Conservation (phyloP, 148 eudicot genomes). For the Polygonum aviculare region DNA sequence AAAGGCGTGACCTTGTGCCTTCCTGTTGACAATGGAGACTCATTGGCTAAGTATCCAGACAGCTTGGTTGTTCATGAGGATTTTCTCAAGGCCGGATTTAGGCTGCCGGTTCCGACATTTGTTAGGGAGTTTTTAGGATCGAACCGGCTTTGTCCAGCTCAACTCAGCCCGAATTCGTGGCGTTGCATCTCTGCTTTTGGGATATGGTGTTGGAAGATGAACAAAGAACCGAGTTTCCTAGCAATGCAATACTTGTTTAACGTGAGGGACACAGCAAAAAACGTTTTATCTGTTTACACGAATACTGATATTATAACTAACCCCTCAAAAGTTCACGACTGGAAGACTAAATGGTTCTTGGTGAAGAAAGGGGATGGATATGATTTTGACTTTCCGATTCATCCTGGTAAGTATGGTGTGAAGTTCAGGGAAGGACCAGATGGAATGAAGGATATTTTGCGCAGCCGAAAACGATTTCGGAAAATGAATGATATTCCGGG, state of each 20-base stretch:
- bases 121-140: background rate
- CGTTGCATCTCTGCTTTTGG: background rate
- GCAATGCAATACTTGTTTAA: background rate
- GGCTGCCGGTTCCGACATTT: background rate
- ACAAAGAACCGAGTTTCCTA: background rate
- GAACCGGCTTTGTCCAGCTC: background rate
- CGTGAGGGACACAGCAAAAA: background rate
- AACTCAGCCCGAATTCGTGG: background rate
- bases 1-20: background rate
- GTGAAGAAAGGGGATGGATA: background rate
- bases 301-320: background rate
- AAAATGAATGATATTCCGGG: background rate
- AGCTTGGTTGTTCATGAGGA: background rate
- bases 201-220: background rate
- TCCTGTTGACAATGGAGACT: background rate
- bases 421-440: background rate
- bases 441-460: background rate
- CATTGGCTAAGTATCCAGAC: background rate
- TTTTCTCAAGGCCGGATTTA: background rate
- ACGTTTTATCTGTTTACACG: too few relatives aligned
- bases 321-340: background rate
- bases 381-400: background rate
- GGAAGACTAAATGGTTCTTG: background rate
- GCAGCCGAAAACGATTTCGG: too few relatives aligned
- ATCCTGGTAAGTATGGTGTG: background rate